Evolutionary conservation across 177 flowering plant genomes (phyloP), one percentile per base, ranked within the genome.

Genomic region (Vitis hybrid): DNA sequence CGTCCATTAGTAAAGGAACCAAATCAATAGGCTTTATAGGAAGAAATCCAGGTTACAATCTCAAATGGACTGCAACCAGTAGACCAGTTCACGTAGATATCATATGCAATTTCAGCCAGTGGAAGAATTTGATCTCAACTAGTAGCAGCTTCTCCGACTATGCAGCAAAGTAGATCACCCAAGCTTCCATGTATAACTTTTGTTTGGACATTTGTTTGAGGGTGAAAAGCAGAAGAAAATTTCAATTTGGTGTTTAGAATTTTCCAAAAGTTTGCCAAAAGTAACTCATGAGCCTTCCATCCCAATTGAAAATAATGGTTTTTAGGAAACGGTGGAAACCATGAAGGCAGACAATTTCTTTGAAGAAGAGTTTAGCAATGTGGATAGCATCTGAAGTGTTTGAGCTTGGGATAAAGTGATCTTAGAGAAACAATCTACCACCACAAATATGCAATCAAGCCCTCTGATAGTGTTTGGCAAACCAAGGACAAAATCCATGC

Each of bases 401-500:
- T 1, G 34, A 10, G 56, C 66, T 63, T 1, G 60, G 68, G 14
- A 71, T 64, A n/a, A 71, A 71, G 18, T 76, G 72, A 68, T 71
- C 16, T 71, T 76, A 2, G 68, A 71, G 15, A 76, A 70, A 2
- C 60, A n/a, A 48, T 65, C 68, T 1, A 74, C 78, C 6, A 74
- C 59, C n/a, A 74, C 77, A 63, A 71, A 60, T 10, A 72, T 22
- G 12, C 60, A 71, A 60, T 78, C 73, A 15, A 39, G 0, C 0
- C 69, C 60, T 1, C 53, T 39, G 48, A 6, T 51, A 50, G 60
- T 1, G 59, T 67, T 45, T 1, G 67, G 78, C 2, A 74, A 16
- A 1, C 56, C 69, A 7, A 77, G 2, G 1, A 74, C 66, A 65
- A 78, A 78, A 50, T 74, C 78, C 63, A 75, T 50, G 26, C 50